Conservation (phyloP, 1,139 yeast genomes). For the Scheffersomyces stambukii region DNA sequence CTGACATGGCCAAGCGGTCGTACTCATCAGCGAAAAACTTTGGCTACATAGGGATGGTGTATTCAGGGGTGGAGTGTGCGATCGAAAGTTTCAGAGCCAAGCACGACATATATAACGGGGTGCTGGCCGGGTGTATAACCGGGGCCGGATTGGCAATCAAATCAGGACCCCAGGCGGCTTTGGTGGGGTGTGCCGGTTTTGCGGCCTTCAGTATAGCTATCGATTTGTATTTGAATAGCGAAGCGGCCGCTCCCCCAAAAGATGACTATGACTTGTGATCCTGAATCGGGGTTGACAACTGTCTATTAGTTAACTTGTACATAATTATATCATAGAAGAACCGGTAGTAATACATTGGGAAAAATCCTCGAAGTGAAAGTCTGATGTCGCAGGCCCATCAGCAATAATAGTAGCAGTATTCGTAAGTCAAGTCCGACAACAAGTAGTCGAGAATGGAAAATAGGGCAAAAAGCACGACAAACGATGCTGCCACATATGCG, state of each 20-base stretch:
- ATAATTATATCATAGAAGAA: conserved; percentile 2
- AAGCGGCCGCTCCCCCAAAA: conserved; percentile 77
- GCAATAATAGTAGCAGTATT: conserved; percentile 37
- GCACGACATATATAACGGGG: conserved; percentile 89
- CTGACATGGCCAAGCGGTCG: conserved; percentile 88
- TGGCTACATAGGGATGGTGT: conserved; percentile 91
- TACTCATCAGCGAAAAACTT: conserved; percentile 88
- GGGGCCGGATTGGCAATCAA: conserved; percentile 89
- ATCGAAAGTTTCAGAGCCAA: conserved; percentile 85
- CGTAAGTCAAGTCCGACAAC: conserved; percentile 27
- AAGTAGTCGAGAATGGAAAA: conserved; percentile 18
- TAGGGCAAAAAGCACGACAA: conserved; percentile 5
- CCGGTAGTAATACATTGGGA: background rate
- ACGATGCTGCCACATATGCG: conserved; percentile 2
- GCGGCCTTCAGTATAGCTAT: conserved; percentile 95
- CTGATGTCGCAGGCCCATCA: conserved; percentile 11
- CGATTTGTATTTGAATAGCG: conserved; percentile 85
- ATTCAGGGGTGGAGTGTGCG: conserved; percentile 91
- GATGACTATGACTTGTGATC: conserved; percentile 80
- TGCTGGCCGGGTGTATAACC: conserved; percentile 90
- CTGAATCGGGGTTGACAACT: background rate
- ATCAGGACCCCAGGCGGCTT: conserved; percentile 91
- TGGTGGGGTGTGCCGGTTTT: conserved; percentile 94
- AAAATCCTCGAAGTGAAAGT: conserved; percentile 5
- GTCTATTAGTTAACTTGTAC: conserved; percentile 6